These are phyloP conservation scores for Biscogniauxia sp. DNA, from an alignment of 2,329 filamentous ascomycete genomes.

Conservation along the genomic window DNA sequence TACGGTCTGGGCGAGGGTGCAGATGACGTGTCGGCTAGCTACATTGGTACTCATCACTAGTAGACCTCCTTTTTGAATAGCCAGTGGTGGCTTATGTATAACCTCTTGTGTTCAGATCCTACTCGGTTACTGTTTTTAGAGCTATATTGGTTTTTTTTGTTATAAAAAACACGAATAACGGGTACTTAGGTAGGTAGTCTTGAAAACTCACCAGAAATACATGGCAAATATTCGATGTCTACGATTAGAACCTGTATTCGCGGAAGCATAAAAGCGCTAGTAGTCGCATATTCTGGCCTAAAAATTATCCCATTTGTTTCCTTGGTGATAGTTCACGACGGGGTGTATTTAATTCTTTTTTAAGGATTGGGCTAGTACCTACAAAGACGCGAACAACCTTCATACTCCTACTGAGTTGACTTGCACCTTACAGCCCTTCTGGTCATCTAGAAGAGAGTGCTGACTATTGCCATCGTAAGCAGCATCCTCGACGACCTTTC, in stretches of 20 bases:
- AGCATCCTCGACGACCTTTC: background rate
- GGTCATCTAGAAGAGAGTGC: constrained; percentile 5
- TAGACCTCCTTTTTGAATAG: no score
- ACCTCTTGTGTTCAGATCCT: no score
- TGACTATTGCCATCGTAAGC: constrained; percentile 4
- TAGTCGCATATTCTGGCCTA: background rate
- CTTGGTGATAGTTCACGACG: background rate
- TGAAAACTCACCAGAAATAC: background rate
- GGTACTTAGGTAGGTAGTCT: no score
- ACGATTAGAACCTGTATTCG: background rate
- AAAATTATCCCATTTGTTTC: background rate
- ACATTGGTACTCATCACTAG: no score
- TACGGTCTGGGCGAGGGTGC: no score
- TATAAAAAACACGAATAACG: no score
- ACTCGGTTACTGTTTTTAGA: no score
- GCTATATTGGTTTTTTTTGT: no score
- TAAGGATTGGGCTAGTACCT: background rate
- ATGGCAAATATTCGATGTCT: background rate
- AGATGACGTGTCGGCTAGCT: no score
- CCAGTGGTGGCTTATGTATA: no score
- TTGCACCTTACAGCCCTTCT: background rate
- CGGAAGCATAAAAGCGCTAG: background rate
- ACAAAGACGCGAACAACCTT: background rate
- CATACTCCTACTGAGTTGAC: background rate
- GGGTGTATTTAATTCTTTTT: background rate